phyloP scores from a whole-genome alignment of 805 yeast species.

The Candida coleopterorum region DNA sequence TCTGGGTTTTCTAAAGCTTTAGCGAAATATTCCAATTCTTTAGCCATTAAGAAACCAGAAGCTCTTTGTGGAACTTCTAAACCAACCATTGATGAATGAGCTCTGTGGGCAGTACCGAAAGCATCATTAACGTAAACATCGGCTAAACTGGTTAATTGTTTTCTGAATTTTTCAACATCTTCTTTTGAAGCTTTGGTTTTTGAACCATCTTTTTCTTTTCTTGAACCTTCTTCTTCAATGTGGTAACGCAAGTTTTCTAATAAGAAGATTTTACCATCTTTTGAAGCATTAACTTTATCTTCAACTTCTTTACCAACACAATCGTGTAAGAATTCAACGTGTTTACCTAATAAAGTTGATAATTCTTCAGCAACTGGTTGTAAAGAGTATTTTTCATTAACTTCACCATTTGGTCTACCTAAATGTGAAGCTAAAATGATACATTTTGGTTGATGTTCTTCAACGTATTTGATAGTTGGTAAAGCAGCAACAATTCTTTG shows the following conservation, averaged over 20 bases:
- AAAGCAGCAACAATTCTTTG: conserved; percentile 99
- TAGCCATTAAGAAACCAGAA: conserved; percentile 96
- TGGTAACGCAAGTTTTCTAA: conserved; percentile 98
- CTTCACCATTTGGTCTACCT: conserved; percentile 99
- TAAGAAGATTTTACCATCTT: conserved; percentile 78
- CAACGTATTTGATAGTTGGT: conserved; percentile 95
- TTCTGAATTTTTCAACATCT: conserved; percentile 82
- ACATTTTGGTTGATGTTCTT: conserved; percentile 86
- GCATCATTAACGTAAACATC: conserved; percentile 98
- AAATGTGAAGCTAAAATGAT: conserved; percentile 93
- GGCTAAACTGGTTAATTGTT: conserved; percentile 84
- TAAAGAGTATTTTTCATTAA: conserved; percentile 78
- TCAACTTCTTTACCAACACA: conserved; percentile 92
- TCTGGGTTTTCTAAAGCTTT: conserved; percentile 97
- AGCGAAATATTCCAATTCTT: conserved; percentile 95
- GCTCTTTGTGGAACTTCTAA: conserved; percentile 93
- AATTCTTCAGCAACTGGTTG: conserved; percentile 93
- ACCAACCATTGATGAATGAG: conserved; percentile 99
- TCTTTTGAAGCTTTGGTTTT: conserved; percentile 90
- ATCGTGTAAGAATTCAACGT: conserved; percentile 78
- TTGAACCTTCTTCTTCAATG: conserved; percentile 94
- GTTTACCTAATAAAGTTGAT: conserved; percentile 59
- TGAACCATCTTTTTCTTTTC: conserved; percentile 78
- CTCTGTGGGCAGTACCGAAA: conserved; percentile 99
- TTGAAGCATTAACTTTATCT: conserved; percentile 66